Evolutionary conservation across 495 filamentous ascomycete genomes (phyloP), one percentile per base, ranked within the genome.

Genomic region (Clohesyomyces aquaticus): DNA sequence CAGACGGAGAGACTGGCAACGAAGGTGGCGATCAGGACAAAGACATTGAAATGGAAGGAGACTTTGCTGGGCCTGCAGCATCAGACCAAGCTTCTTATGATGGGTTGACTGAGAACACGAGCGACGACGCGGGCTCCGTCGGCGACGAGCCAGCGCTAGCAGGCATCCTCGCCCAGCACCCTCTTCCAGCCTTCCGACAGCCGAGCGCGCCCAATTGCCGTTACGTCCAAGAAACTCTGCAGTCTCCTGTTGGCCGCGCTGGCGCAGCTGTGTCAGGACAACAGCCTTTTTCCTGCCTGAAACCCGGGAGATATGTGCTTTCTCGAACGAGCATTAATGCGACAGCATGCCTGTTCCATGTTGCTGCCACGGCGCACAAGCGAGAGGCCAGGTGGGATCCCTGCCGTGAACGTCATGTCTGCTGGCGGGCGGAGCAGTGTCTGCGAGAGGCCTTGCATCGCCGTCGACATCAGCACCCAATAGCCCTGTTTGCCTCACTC

Each of bases 331-430:
- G 14, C 35, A 28, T 26, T 42, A 57, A 45, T 57, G 54, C 41
- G 16, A 22, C 54, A n/a, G n/a, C n/a, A 57, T 29, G 35, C 54
- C 54, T 57, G 54, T 23, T 22, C 27, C n/a, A 42, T 28, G 49
- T 19, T 21, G 43, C 43, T 14, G 48, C 19, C 10, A 8, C 12
- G 10, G 18, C 22, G 52, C 52, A 38, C 52, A 55, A 55, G 25
- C 52, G 52, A 55, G 52, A 27, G 14, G 4, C 3, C 35, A 12
- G 10, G 10, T 23, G 4, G 4, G 21, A 55, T 10, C 52, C 52
- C 35, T 55, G 52, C 32, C 3, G 18, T 8, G 8, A 25, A 55
- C 52, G 52, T 55, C 52, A 55, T 55, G 21, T 29, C 21, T 11
- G 9, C 27, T 12, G n/a, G 18, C 23, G 27, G n/a, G 35, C 16